Evolutionary conservation across 768 basidiomycete genomes (phyloP).

Genomic region (Trametes cingulata): DNA sequence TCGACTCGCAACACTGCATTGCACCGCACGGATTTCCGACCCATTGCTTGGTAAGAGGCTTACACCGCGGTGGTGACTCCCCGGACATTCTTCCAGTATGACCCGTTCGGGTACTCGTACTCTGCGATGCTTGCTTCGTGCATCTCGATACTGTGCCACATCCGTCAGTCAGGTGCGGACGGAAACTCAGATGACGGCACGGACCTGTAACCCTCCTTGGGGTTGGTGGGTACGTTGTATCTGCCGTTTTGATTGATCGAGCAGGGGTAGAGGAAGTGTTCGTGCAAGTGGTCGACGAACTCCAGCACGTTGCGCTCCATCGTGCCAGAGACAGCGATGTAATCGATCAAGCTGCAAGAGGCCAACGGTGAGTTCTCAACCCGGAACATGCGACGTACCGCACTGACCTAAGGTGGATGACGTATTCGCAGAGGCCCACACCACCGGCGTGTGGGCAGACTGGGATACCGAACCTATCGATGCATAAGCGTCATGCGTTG

Average conservation of each 20-base stretch:
- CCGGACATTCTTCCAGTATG: conserved; percentile 65
- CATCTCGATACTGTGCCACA: conserved; percentile 77
- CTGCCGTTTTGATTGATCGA: conserved; percentile 83
- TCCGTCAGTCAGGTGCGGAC: not conserved
- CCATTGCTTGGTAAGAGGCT: not conserved
- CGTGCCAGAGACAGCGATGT: conserved; percentile 85
- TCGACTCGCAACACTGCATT: no score
- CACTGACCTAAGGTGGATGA: conserved; percentile 74
- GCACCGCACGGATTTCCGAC: no score
- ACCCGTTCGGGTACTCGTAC: conserved; percentile 84
- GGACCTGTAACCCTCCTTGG: conserved; percentile 78
- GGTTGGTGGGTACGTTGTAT: conserved; percentile 82
- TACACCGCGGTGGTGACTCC: not conserved
- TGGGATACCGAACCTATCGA: conserved; percentile 69
- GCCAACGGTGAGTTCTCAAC: not conserved
- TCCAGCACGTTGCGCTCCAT: conserved; percentile 96
- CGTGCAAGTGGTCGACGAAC: conserved; percentile 89
- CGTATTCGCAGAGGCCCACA: conserved; percentile 91
- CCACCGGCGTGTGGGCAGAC: conserved; percentile 96
- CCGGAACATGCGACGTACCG: not conserved
- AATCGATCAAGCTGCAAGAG: conserved; percentile 88
- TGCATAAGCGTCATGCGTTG: not conserved
- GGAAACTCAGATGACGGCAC: conserved; percentile 17
- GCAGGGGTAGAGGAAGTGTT: conserved; percentile 88
- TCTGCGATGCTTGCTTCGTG: conserved; percentile 74